Evolutionary conservation across 495 filamentous ascomycete species (phyloP).

Genomic region (Astrothelium macrocarpum): DNA sequence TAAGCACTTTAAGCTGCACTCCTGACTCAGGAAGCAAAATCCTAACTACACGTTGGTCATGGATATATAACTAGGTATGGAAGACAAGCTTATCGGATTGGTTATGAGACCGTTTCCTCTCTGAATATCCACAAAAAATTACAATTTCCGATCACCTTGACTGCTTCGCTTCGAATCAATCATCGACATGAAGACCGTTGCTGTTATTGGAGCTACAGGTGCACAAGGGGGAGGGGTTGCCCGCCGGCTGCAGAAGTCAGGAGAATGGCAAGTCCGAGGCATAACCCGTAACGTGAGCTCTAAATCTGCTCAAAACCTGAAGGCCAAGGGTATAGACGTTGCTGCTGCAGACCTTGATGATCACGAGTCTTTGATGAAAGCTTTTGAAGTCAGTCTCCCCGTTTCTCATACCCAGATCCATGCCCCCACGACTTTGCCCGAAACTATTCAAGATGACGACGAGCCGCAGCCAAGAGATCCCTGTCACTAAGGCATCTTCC

Average conservation of each 20-base stretch:
- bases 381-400: constrained; percentile 13
- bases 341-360: constrained; percentile 16
- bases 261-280: constrained; percentile 17
- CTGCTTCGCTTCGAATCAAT: neutral
- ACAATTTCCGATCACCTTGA: neutral
- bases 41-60: neutral
- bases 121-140: neutral
- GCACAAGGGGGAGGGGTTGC: constrained; percentile 15
- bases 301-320: constrained; percentile 8
- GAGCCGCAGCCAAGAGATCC: neutral
- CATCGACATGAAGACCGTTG: constrained; percentile 7
- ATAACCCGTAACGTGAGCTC: constrained; percentile 13
- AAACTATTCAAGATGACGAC: neutral
- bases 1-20: neutral
- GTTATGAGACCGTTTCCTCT: neutral
- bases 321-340: constrained; percentile 14
- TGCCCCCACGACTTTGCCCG: neutral
- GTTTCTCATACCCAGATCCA: neutral
- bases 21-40: neutral
- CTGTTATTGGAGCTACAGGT: constrained; percentile 14
- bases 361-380: constrained; percentile 13
- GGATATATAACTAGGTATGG: neutral
- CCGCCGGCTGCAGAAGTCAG: constrained; percentile 7
- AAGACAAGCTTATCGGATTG: neutral
- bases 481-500: neutral